Conservation (phyloP, 768 basidiomycete species). For the Naganishia friedmannii region DNA sequence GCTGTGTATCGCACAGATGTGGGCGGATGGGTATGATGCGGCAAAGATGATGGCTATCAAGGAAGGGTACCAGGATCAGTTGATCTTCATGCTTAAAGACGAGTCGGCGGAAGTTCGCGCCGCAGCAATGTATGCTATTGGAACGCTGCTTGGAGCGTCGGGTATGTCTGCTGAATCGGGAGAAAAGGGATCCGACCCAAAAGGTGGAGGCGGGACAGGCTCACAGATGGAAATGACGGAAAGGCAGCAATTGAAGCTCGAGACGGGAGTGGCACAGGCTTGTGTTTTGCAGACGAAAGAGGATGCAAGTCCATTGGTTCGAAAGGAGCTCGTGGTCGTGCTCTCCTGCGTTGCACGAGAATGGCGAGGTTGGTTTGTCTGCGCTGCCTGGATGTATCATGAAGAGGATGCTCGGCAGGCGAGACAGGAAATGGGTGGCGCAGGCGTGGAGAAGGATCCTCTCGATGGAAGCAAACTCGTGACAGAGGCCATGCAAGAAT, state of each 20-base stretch:
- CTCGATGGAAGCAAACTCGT: constrained; percentile 59
- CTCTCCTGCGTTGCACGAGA: constrained; percentile 91
- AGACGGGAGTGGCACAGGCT: constrained; percentile 85
- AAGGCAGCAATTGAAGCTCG: constrained; percentile 59
- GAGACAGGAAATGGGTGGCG: constrained; percentile 36
- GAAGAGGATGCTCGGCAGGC: constrained; percentile 65
- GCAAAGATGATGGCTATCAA: constrained; percentile 80
- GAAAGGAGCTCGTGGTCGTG: constrained; percentile 87
- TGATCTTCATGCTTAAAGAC: constrained; percentile 74
- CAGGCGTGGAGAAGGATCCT: constrained; percentile 29
- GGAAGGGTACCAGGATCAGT: constrained; percentile 72
- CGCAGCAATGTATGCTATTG: constrained; percentile 84
- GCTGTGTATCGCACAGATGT: constrained; percentile 88
- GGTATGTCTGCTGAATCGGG: constrained; percentile 59
- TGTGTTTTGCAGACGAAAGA: constrained; percentile 83
- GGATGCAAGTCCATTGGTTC: constrained; percentile 92
- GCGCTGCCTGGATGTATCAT: constrained; percentile 95
- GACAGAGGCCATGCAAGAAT: constrained; percentile 68
- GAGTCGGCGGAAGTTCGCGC: constrained; percentile 89
- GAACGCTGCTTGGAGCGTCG: constrained; percentile 87
- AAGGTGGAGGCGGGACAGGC: constrained; percentile 80
- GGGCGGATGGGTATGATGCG: constrained; percentile 82
- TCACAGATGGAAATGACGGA: constrained; percentile 56
- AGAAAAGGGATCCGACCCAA: constrained; percentile 54
- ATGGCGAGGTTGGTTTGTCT: constrained; percentile 92